These are phyloP conservation scores for Nannizzia gypsea DNA, from an alignment of 2,329 filamentous ascomycete species.

Conservation along the genomic window DNA sequence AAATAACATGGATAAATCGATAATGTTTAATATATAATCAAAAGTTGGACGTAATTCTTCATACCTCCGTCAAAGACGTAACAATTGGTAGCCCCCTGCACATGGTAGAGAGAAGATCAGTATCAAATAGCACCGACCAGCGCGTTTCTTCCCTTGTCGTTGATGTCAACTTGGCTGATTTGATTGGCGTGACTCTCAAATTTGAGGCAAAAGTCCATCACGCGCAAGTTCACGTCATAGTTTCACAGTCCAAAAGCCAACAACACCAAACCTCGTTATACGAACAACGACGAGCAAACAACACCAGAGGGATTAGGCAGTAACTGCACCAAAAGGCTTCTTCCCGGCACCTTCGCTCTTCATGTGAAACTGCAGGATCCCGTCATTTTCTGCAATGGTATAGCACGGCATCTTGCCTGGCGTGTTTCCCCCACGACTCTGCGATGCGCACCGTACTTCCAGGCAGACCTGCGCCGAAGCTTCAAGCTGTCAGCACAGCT, in stretches of 20 bases:
- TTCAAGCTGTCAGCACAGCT: slow-evolving; percentile 64
- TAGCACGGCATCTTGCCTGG: slow-evolving; percentile 10
- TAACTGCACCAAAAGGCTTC: neutral
- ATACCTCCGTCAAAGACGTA: neutral
- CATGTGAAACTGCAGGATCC: neutral
- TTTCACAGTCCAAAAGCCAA: neutral
- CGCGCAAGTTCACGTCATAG: neutral
- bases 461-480: slow-evolving; percentile 63
- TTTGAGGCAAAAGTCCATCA: neutral
- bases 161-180: neutral
- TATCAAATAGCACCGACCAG: neutral
- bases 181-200: neutral
- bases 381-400: slow-evolving; percentile 11
- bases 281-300: neutral
- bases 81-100: neutral
- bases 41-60: neutral
- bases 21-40: neutral
- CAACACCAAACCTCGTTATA: neutral
- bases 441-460: slow-evolving; percentile 70
- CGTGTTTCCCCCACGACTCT: slow-evolving; percentile 22
- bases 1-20: neutral
- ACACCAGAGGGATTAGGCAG: neutral
- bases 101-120: neutral
- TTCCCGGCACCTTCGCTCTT: neutral
- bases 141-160: neutral